phyloP scores from a whole-genome alignment of 495 filamentous ascomycete species.

The Cercophora newfieldiana region DNA sequence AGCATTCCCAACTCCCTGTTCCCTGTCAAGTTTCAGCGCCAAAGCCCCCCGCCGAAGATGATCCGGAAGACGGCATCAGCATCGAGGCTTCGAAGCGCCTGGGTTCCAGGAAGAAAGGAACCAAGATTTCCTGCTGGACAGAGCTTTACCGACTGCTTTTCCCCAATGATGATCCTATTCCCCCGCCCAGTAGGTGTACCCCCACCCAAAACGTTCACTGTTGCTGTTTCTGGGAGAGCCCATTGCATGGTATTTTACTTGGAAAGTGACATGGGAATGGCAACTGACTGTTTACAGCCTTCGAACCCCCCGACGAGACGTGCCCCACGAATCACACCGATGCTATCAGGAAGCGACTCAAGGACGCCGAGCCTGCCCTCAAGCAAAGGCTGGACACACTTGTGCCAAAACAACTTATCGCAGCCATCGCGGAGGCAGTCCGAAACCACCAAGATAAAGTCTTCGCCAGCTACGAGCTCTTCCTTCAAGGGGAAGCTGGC shows the following conservation, averaged over 20 bases:
- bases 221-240: neutral
- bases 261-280: neutral
- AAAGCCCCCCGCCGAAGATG: neutral
- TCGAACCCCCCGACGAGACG: conserved; percentile 11
- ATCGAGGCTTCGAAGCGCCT: neutral
- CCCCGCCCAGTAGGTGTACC: neutral
- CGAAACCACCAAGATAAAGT: neutral
- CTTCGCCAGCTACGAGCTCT: neutral
- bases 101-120: neutral
- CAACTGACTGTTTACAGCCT: neutral
- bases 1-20: neutral
- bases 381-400: neutral
- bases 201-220: neutral
- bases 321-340: no score
- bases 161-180: neutral
- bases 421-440: neutral
- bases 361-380: conserved; percentile 4
- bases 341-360: neutral
- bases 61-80: conserved; percentile 11
- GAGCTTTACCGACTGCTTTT: neutral
- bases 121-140: neutral
- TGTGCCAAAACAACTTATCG: neutral
- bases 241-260: neutral
- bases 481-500: neutral
- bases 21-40: neutral